These are phyloP conservation scores for Penicillium freii DNA, from an alignment of 2,329 filamentous ascomycete genomes.

Conservation along the genomic window DNA sequence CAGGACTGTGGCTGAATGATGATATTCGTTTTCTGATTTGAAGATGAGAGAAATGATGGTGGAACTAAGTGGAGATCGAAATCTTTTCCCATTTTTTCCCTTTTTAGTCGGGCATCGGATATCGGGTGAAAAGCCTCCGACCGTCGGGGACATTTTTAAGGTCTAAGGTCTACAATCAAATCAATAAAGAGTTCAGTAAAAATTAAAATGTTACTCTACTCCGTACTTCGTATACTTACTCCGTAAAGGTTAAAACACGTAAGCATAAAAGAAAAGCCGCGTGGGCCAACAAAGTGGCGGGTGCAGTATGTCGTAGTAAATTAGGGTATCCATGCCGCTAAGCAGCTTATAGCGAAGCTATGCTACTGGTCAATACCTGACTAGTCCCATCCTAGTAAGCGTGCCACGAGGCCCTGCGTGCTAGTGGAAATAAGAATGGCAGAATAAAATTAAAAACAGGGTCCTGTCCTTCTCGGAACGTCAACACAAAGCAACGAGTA, in stretches of 20 bases:
- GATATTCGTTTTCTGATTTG: background rate
- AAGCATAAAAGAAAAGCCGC: constrained; percentile 13
- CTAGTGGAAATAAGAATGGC: background rate
- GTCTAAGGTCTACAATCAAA: background rate
- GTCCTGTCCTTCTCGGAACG: constrained; percentile 9
- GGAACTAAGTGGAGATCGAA: constrained; percentile 5
- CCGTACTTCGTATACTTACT: background rate
- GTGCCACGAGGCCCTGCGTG: constrained; percentile 26
- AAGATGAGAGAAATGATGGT: background rate
- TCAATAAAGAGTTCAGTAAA: background rate
- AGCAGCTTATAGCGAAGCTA: constrained; percentile 3
- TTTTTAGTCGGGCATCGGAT: background rate
- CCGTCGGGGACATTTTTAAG: background rate
- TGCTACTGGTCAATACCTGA: constrained; percentile 3
- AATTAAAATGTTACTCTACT: constrained; percentile 8
- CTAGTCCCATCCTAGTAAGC: constrained; percentile 12
- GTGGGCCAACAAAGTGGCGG: constrained; percentile 17
- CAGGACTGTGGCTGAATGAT: constrained; percentile 18
- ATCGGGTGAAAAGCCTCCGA: constrained; percentile 2
- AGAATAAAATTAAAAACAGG: constrained; percentile 7
- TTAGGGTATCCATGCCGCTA: constrained; percentile 12
- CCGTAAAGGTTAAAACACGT: background rate
- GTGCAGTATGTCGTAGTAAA: background rate
- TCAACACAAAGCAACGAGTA: background rate
- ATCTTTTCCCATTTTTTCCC: background rate